Evolutionary conservation across 768 basidiomycete genomes (phyloP).

Genomic region (Podaxis sp.): DNA sequence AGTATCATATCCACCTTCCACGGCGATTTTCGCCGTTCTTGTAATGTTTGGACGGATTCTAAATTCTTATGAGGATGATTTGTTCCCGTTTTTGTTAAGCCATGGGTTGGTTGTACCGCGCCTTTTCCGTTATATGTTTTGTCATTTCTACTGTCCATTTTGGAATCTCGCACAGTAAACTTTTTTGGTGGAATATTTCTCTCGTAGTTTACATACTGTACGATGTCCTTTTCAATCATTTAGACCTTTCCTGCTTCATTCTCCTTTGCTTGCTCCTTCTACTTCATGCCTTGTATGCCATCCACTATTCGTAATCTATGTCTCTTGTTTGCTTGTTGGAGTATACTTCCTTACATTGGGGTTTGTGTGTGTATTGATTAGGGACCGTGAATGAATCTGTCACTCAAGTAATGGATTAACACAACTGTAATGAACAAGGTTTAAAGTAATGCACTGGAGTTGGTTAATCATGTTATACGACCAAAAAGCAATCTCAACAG

Average conservation of each 20-base stretch:
- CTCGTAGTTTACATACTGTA: not conserved
- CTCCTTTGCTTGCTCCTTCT: not conserved
- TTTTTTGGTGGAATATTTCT: not conserved
- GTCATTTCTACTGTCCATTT: not conserved
- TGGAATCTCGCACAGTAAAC: not conserved
- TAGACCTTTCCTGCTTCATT: not conserved
- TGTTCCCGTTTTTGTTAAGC: not conserved
- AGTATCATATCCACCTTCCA: conserved; percentile 4
- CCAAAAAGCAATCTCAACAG: not conserved
- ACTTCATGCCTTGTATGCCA: not conserved
- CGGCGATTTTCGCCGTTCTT: conserved; percentile 11
- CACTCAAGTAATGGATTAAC: not conserved
- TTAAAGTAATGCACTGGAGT: not conserved
- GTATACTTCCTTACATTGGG: not conserved
- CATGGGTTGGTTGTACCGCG: not conserved
- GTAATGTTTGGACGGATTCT: not conserved
- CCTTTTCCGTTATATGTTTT: not conserved
- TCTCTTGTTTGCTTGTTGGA: not conserved
- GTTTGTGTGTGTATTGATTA: not conserved
- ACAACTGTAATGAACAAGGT: not conserved
- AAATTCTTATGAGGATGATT: not conserved
- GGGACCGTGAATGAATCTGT: not conserved
- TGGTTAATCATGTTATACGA: not conserved
- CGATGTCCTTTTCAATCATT: not conserved
- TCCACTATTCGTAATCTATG: conserved; percentile 9